Conservation (phyloP, 345 rosid species). For the Clausena lansium region DNA sequence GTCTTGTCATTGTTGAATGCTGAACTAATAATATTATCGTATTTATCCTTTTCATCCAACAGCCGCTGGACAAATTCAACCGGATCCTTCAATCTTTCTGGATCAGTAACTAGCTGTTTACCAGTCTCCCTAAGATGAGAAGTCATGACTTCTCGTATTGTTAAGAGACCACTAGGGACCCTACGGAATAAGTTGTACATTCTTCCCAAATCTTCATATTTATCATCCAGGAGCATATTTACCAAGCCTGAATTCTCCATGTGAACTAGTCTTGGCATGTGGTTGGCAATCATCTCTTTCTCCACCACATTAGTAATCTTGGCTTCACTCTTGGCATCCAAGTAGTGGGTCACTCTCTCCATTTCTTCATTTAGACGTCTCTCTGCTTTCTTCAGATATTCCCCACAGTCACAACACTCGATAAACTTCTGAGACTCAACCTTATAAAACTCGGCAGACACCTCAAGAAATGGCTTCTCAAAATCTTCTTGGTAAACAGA, state of each 20-base stretch:
- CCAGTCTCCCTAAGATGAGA: slow-evolving; percentile 92
- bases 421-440: slow-evolving; percentile 92
- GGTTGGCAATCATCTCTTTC: slow-evolving; percentile 97
- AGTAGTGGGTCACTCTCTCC: slow-evolving; percentile 88
- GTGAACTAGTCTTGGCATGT: slow-evolving; percentile 94
- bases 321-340: slow-evolving; percentile 84
- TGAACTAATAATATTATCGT: slow-evolving; percentile 62
- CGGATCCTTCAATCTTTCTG: slow-evolving; percentile 88
- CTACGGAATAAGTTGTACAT: slow-evolving; percentile 90
- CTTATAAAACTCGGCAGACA: slow-evolving; percentile 86
- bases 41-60: slow-evolving; percentile 88
- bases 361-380: slow-evolving; percentile 90
- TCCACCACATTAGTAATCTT: slow-evolving; percentile 96
- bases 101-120: slow-evolving; percentile 87
- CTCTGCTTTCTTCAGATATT: slow-evolving; percentile 89
- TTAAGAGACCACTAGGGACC: slow-evolving; percentile 73
- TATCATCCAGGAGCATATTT: slow-evolving; percentile 90
- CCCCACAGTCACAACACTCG: slow-evolving; percentile 93
- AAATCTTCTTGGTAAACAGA: slow-evolving; percentile 94
- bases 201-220: slow-evolving; percentile 83
- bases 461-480: slow-evolving; percentile 89
- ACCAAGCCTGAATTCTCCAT: slow-evolving; percentile 98
- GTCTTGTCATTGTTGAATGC: slow-evolving; percentile 88
- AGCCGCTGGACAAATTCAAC: slow-evolving; percentile 95
- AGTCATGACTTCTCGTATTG: slow-evolving; percentile 84